Evolutionary conservation across 2,329 filamentous ascomycete species (phyloP).

Genomic region (Rugonectria rugulosa): DNA sequence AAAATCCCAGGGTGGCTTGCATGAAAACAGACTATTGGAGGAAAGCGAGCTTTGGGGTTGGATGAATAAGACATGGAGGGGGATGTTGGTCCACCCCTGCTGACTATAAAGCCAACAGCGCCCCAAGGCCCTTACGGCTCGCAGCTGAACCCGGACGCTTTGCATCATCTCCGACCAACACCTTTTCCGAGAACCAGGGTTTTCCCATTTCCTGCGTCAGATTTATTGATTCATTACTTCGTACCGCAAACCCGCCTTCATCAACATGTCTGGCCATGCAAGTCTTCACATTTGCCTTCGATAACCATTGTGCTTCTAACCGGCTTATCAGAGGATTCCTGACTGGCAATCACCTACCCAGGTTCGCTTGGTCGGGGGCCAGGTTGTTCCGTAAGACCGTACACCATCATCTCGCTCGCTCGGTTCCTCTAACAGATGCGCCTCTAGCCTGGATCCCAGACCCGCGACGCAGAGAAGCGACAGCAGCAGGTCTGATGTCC

Average conservation of each 20-base stretch:
- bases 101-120: not conserved
- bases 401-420: not conserved
- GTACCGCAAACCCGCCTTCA: too few relatives aligned
- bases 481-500: not conserved
- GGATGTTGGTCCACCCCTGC: not conserved
- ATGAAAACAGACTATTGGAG: not conserved
- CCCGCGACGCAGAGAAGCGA: not conserved
- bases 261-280: not conserved
- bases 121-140: too few relatives aligned
- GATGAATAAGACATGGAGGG: not conserved
- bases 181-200: not conserved
- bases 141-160: not conserved
- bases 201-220: not conserved
- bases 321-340: not conserved
- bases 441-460: not conserved
- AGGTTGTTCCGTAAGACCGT: not conserved
- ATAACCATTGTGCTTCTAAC: not conserved
- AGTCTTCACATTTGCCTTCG: not conserved
- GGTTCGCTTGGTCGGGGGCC: not conserved
- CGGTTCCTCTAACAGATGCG: not conserved
- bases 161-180: not conserved
- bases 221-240: not conserved
- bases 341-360: not conserved
- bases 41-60: not conserved
- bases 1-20: not conserved